A percentile compares a stretch with the other conserved stretches of the same genome.
These are phyloP conservation scores for Entoloma clypeatum DNA, from an alignment of 1,284 basidiomycete genomes.

Conservation along the genomic window DNA sequence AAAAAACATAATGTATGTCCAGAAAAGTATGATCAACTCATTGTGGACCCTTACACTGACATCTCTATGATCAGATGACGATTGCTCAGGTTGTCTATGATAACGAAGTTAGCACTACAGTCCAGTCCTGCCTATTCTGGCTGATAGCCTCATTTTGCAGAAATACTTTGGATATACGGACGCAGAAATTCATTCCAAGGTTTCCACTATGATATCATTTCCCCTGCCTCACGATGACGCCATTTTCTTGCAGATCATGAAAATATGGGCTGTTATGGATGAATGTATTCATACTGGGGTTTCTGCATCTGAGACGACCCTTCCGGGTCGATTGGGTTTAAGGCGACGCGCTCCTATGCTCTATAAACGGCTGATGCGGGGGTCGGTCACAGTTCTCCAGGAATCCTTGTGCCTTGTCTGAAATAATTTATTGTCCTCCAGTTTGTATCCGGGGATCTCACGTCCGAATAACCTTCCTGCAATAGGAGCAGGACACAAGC, in stretches of 20 bases:
- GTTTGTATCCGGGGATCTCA: conserved; percentile 68
- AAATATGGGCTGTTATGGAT: conserved; percentile 93
- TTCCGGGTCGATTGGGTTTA: conserved; percentile 84
- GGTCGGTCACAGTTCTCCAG: conserved; percentile 42
- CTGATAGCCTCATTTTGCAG: conserved; percentile 18
- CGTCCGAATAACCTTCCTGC: conserved; percentile 38
- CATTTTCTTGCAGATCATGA: conserved; percentile 47
- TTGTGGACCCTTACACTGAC: not conserved
- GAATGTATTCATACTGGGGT: conserved; percentile 89
- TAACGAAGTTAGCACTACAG: conserved; percentile 58
- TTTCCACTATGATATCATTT: conserved; percentile 26
- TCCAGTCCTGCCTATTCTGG: not conserved
- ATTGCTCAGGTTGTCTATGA: conserved; percentile 95
- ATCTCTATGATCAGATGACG: conserved; percentile 57
- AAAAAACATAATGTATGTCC: conserved; percentile 77
- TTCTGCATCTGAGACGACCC: conserved; percentile 67
- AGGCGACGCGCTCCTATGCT: conserved; percentile 81
- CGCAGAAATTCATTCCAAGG: conserved; percentile 74
- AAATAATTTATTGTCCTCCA: conserved; percentile 23
- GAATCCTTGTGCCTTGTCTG: conserved; percentile 6
- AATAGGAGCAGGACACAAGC: conserved; percentile 41
- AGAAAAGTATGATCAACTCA: not conserved
- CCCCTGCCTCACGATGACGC: not conserved
- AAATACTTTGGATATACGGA: conserved; percentile 73
- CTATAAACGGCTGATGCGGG: conserved; percentile 85